Evolutionary conservation across 371 early-diverging fungal species (phyloP).

Genomic region (Mucor velutinosus): DNA sequence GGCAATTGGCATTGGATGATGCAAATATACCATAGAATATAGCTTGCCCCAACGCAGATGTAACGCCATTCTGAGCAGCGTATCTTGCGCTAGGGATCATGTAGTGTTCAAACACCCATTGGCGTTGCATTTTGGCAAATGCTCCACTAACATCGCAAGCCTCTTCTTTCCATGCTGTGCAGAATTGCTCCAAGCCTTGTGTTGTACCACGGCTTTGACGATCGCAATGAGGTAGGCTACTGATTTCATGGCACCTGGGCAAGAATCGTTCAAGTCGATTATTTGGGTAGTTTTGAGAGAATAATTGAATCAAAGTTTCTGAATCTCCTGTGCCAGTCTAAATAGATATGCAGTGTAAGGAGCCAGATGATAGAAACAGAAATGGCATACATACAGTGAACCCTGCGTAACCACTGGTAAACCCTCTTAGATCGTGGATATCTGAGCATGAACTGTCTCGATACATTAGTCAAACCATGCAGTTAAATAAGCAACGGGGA

Average conservation of each 20-base stretch:
- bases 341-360: not conserved
- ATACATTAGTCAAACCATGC: not conserved
- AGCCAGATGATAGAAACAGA: not conserved
- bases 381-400: constrained; percentile 39
- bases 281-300: constrained; percentile 25
- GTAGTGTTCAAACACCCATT: constrained; percentile 35
- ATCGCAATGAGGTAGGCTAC: constrained; percentile 33
- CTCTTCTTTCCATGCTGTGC: constrained; percentile 35
- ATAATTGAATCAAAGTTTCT: constrained; percentile 40
- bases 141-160: constrained; percentile 23
- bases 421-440: constrained; percentile 46
- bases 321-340: constrained; percentile 59
- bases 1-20: too few relatives aligned
- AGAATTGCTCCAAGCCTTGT: constrained; percentile 25
- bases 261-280: constrained; percentile 31
- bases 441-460: constrained; percentile 28
- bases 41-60: constrained; percentile 36
- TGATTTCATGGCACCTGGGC: constrained; percentile 24
- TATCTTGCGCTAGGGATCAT: constrained; percentile 39
- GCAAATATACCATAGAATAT: constrained; percentile 41
- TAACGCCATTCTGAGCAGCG: constrained; percentile 32
- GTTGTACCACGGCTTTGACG: constrained; percentile 20
- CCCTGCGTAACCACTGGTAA: constrained; percentile 53
- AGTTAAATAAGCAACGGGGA: not conserved
- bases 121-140: constrained; percentile 31